Conservation (phyloP, 176 grass and related monocot species). For the Secale cereale region DNA sequence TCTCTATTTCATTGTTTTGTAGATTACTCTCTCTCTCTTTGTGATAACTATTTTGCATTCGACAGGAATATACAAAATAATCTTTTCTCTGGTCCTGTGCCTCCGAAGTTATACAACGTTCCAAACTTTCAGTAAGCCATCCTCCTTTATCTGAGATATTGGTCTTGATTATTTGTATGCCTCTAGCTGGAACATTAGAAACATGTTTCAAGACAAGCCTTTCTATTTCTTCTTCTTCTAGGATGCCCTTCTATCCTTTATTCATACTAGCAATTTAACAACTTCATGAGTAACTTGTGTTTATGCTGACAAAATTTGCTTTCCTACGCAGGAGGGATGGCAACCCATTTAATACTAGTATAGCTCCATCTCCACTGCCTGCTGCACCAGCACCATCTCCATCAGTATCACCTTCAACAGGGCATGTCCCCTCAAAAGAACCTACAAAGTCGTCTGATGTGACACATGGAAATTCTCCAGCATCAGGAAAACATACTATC, state of each 20-base stretch:
- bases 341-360: slow-evolving; percentile 92
- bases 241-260: not conserved
- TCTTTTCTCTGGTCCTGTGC: slow-evolving; percentile 94
- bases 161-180: not conserved
- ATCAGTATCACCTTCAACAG: slow-evolving; percentile 44
- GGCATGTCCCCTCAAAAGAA: slow-evolving; percentile 48
- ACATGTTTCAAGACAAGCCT: slow-evolving; percentile 12
- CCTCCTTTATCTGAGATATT: slow-evolving; percentile 19
- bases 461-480: slow-evolving; percentile 32
- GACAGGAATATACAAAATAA: slow-evolving; percentile 94
- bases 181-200: not conserved
- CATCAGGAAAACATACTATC: slow-evolving; percentile 38
- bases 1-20: not conserved
- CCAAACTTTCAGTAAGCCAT: slow-evolving; percentile 89
- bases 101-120: slow-evolving; percentile 68
- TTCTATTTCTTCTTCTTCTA: not conserved
- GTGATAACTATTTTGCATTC: slow-evolving; percentile 30
- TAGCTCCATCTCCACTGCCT: slow-evolving; percentile 64
- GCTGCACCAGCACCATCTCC: slow-evolving; percentile 30
- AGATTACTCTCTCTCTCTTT: not conserved
- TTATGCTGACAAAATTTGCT: slow-evolving; percentile 38
- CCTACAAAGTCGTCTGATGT: slow-evolving; percentile 45
- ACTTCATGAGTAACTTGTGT: not conserved
- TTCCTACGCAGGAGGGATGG: slow-evolving; percentile 76
- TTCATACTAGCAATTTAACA: not conserved